Evolutionary conservation across 108 stramenopile species (phyloP).

Genomic region (Skeletonema menzelii): DNA sequence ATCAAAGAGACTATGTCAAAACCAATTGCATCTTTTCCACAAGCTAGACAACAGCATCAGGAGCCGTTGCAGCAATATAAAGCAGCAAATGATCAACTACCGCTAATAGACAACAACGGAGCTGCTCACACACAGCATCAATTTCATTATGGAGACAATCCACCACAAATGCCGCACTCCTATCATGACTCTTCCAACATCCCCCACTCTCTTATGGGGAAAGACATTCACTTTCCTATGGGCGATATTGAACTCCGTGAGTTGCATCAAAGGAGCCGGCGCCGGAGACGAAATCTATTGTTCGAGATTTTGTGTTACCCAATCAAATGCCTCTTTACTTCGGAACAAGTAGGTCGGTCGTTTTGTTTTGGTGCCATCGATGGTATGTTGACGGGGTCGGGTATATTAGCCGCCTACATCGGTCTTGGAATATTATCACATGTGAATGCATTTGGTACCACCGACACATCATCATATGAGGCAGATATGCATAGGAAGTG

Average conservation of each 20-base stretch:
- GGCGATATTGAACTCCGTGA: neutral
- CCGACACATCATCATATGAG: neutral
- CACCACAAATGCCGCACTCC: neutral
- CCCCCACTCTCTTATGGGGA: slow-evolving; percentile 2
- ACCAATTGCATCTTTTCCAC: neutral
- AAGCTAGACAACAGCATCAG: neutral
- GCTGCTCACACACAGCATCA: slow-evolving; percentile 25
- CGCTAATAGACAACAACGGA: neutral
- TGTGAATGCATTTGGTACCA: neutral
- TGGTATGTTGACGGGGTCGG: slow-evolving; percentile 73
- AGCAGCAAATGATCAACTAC: neutral
- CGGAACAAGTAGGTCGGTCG: slow-evolving; percentile 47
- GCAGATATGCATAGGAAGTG: slow-evolving; percentile 21
- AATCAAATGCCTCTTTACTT: slow-evolving; percentile 6
- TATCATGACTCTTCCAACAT: slow-evolving; percentile 3
- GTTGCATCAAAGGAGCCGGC: slow-evolving; percentile 9
- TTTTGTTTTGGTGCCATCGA: slow-evolving; percentile 84
- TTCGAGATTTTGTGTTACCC: slow-evolving; percentile 32
- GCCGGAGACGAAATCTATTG: slow-evolving; percentile 5
- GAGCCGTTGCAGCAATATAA: neutral
- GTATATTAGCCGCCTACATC: slow-evolving; percentile 61
- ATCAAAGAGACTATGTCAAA: slow-evolving; percentile 1
- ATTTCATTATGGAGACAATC: slow-evolving; percentile 27
- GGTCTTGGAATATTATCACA: slow-evolving; percentile 55
- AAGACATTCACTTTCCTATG: slow-evolving; percentile 2